A percentile compares a stretch with the other conserved stretches of the same genome.
phyloP scores from a whole-genome alignment of 176 grass and related monocot genomes.

The Triticum urartu region DNA sequence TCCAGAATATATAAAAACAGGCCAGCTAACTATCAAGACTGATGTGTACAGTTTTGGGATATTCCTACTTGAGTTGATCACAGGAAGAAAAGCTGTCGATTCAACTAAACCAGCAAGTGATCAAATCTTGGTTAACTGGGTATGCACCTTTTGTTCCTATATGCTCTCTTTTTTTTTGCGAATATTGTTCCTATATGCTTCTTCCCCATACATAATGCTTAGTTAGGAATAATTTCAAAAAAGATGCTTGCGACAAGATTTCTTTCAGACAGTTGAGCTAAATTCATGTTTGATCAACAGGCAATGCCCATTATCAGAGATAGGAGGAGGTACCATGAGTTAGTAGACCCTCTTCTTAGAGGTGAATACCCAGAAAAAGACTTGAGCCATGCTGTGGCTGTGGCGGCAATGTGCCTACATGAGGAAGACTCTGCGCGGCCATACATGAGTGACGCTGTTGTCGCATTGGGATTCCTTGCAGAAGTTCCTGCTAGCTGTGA shows the following conservation, averaged over 20 bases:
- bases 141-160: background rate
- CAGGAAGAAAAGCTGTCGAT: constrained; percentile 80
- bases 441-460: constrained; percentile 72
- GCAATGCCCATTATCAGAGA: constrained; percentile 70
- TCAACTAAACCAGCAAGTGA: constrained; percentile 44
- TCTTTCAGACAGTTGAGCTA: constrained; percentile 31
- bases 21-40: constrained; percentile 70
- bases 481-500: constrained; percentile 27
- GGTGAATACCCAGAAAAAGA: constrained; percentile 63
- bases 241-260: background rate
- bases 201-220: background rate
- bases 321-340: constrained; percentile 52
- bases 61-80: constrained; percentile 79
- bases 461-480: constrained; percentile 62
- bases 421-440: constrained; percentile 67
- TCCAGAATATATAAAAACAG: constrained; percentile 71
- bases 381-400: constrained; percentile 64
- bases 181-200: background rate
- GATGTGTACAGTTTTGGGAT: constrained; percentile 94
- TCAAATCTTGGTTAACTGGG: constrained; percentile 84
- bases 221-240: background rate
- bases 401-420: constrained; percentile 88
- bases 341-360: constrained; percentile 72
- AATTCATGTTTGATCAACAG: constrained; percentile 46
- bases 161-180: no score